These are phyloP conservation scores for Geosmithia flava DNA, from an alignment of 2,329 filamentous ascomycete genomes.

Conservation along the genomic window DNA sequence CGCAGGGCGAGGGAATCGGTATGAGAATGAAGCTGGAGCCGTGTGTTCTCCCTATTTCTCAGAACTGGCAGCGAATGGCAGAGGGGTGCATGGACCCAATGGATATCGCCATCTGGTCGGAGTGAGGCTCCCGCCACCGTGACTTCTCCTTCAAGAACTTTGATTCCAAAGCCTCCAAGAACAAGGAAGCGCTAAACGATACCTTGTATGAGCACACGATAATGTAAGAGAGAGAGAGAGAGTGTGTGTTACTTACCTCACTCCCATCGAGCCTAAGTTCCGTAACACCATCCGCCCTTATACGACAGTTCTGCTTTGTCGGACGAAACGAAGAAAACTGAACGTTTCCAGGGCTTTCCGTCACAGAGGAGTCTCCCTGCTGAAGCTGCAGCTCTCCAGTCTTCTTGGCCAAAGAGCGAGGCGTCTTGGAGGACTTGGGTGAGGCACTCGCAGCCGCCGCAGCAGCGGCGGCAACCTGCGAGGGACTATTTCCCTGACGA, in stretches of 20 bases:
- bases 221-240: no score
- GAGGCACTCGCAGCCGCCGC: background rate
- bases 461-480: background rate
- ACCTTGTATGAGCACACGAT: background rate
- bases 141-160: conserved; percentile 47
- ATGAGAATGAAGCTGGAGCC: conserved; percentile 43
- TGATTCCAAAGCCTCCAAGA: conserved; percentile 57
- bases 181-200: conserved; percentile 41
- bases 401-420: background rate
- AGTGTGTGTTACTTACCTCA: conserved; percentile 24
- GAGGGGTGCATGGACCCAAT: conserved; percentile 53
- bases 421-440: background rate
- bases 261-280: conserved; percentile 31
- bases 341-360: conserved; percentile 1
- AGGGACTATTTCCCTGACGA: conserved; percentile 1
- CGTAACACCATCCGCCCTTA: conserved; percentile 23
- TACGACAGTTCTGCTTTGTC: conserved; percentile 28
- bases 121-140: conserved; percentile 55
- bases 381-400: background rate
- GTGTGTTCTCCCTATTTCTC: conserved; percentile 33
- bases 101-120: conserved; percentile 26
- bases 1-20: conserved; percentile 34
- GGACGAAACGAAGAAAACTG: conserved; percentile 34
- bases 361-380: background rate
- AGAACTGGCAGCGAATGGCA: conserved; percentile 61